Evolutionary conservation across 129 eudicot species (phyloP).

Genomic region (Ambrosia trifida): DNA sequence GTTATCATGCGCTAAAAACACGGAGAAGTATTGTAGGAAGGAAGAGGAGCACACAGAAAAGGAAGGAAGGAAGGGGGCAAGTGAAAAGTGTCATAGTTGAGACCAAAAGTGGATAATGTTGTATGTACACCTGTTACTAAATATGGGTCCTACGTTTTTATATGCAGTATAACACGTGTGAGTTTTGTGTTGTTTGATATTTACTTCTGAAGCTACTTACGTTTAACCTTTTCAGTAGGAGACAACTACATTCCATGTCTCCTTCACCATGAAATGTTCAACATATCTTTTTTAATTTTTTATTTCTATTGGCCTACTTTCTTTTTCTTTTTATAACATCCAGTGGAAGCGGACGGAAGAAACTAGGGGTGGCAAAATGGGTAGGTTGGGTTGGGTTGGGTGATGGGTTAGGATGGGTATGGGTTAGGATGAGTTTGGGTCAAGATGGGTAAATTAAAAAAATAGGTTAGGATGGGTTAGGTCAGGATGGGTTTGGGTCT

Average conservation of each 20-base stretch:
- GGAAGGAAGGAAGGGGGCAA: slow-evolving; percentile 18
- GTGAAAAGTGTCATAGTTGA: slow-evolving; percentile 8
- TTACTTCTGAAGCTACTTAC: slow-evolving; percentile 17
- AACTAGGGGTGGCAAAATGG: too few species aligned
- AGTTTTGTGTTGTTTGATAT: slow-evolving; percentile 16
- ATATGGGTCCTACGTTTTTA: slow-evolving; percentile 10
- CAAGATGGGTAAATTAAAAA: too few species aligned
- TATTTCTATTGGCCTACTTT: neutral
- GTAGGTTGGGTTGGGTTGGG: too few species aligned
- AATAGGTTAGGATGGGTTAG: too few species aligned
- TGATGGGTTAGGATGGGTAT: too few species aligned
- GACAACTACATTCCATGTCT: neutral
- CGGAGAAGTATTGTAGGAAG: slow-evolving; percentile 19
- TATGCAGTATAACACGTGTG: slow-evolving; percentile 35
- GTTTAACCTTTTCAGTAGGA: neutral
- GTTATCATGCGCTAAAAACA: slow-evolving; percentile 10
- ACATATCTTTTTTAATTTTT: neutral
- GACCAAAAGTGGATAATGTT: slow-evolving; percentile 34
- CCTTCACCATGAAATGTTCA: neutral
- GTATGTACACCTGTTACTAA: slow-evolving; percentile 29
- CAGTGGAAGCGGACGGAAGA: too few species aligned
- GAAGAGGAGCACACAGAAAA: slow-evolving; percentile 23
- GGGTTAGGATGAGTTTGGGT: too few species aligned
- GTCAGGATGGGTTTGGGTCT: too few species aligned
- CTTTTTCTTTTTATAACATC: too few species aligned